phyloP scores from a whole-genome alignment of 1,284 basidiomycete species.

The Fistulinella cinereoalba region DNA sequence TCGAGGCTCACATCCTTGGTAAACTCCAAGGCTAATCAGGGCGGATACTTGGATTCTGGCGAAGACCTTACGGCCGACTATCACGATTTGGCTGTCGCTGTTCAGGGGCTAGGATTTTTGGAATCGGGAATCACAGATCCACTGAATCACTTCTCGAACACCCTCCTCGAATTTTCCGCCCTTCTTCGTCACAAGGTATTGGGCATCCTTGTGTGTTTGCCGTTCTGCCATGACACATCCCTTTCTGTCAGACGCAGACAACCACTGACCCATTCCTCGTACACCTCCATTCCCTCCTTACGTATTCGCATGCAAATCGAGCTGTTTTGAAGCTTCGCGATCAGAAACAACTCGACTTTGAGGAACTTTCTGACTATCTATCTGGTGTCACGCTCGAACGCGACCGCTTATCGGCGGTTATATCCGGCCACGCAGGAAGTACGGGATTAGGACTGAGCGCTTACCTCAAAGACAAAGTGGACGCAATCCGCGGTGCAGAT shows the following conservation, averaged over 20 bases:
- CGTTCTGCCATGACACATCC: conserved; percentile 3
- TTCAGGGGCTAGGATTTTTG: conserved; percentile 95
- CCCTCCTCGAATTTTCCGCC: conserved; percentile 89
- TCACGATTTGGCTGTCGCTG: conserved; percentile 91
- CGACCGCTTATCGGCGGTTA: conserved; percentile 85
- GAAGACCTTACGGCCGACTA: conserved; percentile 96
- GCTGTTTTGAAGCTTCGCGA: conserved; percentile 92
- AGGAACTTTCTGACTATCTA: conserved; percentile 95
- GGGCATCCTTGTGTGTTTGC: background rate
- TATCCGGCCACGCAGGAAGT: conserved; percentile 77
- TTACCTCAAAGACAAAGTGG: conserved; percentile 93
- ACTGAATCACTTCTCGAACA: conserved; percentile 93
- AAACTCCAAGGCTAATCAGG: conserved; percentile 76
- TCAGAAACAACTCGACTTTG: conserved; percentile 98
- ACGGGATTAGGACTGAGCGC: conserved; percentile 82
- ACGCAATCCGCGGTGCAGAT: conserved; percentile 87
- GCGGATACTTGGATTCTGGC: conserved; percentile 71
- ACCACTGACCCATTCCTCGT: conserved; percentile 85
- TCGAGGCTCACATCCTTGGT: conserved; percentile 24
- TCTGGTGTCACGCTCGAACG: conserved; percentile 89
- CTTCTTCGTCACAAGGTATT: conserved; percentile 75
- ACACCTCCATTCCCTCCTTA: conserved; percentile 85
- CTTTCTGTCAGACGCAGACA: conserved; percentile 63
- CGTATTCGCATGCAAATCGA: conserved; percentile 87
- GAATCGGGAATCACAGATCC: conserved; percentile 98